A percentile compares a stretch with the other conserved stretches of the same genome.
Conservation (phyloP, 116 monocot genomes). For the Trichopus zeylanicus region DNA sequence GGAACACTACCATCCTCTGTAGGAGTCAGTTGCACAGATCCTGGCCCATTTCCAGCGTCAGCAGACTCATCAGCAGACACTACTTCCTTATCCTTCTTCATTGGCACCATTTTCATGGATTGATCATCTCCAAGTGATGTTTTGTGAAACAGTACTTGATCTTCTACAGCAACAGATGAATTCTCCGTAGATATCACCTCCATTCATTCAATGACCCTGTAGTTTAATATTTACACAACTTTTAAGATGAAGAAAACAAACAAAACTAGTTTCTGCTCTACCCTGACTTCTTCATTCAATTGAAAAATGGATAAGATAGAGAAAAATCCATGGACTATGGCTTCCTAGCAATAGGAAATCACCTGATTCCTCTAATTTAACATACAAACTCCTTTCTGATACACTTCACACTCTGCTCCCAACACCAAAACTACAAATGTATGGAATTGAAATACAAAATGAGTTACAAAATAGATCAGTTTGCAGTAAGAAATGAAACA, state of each 20-base stretch:
- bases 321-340: no score
- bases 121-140: not conserved
- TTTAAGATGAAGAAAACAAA: not conserved
- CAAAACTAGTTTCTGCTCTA: not conserved
- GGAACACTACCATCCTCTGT: not conserved
- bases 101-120: not conserved
- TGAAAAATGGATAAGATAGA: no score
- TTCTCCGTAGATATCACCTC: not conserved
- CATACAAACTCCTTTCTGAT: no score
- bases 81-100: not conserved
- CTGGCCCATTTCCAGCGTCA: not conserved
- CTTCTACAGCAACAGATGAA: not conserved
- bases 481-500: no score
- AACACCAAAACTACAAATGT: no score
- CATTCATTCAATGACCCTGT: not conserved
- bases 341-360: no score
- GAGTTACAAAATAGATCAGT: no score
- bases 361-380: no score
- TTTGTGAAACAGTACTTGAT: not conserved
- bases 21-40: not conserved
- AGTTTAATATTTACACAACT: not conserved
- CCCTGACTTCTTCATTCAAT: not conserved
- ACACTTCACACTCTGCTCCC: no score
- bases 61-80: not conserved
- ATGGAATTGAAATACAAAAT: no score